phyloP scores from a whole-genome alignment of 1,284 basidiomycete species.

The Puccinia polysora region DNA sequence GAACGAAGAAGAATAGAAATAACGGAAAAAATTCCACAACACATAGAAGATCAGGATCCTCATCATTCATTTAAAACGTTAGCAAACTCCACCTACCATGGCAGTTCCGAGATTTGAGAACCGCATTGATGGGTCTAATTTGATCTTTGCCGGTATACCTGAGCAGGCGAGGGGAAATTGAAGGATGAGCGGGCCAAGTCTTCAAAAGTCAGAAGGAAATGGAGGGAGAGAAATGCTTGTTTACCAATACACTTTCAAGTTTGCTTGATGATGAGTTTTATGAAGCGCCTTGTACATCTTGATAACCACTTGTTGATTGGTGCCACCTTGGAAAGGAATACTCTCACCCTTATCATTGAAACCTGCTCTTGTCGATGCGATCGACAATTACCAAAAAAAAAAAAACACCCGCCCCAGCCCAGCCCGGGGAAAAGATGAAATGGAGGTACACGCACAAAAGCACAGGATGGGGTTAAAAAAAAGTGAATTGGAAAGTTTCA shows the following conservation, averaged over 20 bases:
- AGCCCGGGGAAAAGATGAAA: not conserved
- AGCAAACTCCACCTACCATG: conserved; percentile 54
- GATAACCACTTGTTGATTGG: conserved; percentile 69
- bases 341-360: conserved; percentile 60
- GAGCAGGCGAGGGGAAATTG: conserved; percentile 45
- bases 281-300: conserved; percentile 62
- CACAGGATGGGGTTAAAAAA: not conserved
- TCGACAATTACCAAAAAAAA: not conserved
- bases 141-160: conserved; percentile 65
- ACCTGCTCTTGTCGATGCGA: conserved; percentile 46
- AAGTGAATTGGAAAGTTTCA: not conserved
- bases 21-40: not conserved
- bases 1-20: not conserved
- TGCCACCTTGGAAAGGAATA: conserved; percentile 73
- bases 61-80: conserved; percentile 11
- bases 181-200: too few species aligned
- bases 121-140: conserved; percentile 66
- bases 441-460: not conserved
- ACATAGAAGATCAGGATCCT: too few species aligned
- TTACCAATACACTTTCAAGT: conserved; percentile 66
- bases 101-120: conserved; percentile 69
- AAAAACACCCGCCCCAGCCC: not conserved
- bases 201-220: conserved; percentile 6
- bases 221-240: not conserved
- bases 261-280: conserved; percentile 58